Percentiles rank a stretch among this genome's conserved stretches.
phyloP scores from a whole-genome alignment of 2,329 filamentous ascomycete genomes.

The Fusarium tjaetaba region DNA sequence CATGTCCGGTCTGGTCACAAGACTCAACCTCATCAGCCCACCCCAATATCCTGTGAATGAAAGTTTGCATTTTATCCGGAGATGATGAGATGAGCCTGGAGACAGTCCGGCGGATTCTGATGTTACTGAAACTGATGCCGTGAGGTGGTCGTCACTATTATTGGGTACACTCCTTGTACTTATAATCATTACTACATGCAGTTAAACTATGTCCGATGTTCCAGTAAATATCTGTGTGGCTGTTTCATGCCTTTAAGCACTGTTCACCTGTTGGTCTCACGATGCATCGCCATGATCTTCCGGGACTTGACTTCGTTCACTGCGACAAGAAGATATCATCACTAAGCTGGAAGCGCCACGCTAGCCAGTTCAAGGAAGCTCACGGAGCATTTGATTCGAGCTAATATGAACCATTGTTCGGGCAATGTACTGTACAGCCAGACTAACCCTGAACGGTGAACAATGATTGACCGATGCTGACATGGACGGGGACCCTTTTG shows the following conservation, averaged over 20 bases:
- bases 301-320: too few species aligned
- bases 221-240: too few species aligned
- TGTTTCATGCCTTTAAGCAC: too few species aligned
- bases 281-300: too few species aligned
- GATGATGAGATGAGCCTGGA: too few species aligned
- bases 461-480: rapidly evolving
- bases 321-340: too few species aligned
- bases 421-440: too few species aligned
- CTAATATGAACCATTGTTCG: rapidly evolving
- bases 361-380: too few species aligned
- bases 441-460: rapidly evolving
- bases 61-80: neutral
- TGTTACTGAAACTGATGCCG: neutral
- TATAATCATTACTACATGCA: neutral
- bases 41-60: neutral
- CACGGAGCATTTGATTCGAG: too few species aligned
- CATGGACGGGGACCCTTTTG: too few species aligned
- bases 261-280: too few species aligned
- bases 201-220: neutral
- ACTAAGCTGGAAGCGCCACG: too few species aligned
- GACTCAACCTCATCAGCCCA: neutral
- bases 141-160: neutral
- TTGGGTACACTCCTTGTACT: neutral
- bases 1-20: neutral
- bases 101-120: neutral